These are phyloP conservation scores for Cyberlindnera mycetangii DNA, from an alignment of 805 yeast species.

Conservation along the genomic window DNA sequence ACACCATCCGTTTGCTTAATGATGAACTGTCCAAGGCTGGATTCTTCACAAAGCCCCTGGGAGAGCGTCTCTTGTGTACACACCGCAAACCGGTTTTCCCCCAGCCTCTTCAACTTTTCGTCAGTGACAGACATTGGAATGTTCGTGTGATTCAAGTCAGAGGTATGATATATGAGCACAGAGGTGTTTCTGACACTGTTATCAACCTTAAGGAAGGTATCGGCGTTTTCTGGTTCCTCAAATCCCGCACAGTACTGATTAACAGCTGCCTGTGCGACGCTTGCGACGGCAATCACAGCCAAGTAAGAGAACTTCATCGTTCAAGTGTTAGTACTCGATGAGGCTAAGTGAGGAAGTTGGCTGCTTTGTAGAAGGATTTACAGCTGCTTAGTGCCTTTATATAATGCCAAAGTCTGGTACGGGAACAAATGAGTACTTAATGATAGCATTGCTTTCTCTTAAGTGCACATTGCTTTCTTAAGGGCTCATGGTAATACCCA, in stretches of 20 bases:
- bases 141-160: conserved; percentile 11
- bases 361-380: too few relatives aligned
- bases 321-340: too few relatives aligned
- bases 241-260: conserved; percentile 10
- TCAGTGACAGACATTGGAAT: conserved; percentile 14
- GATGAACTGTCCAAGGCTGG: conserved; percentile 14
- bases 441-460: too few relatives aligned
- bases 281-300: not conserved
- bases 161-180: conserved; percentile 14
- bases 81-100: conserved; percentile 13
- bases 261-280: conserved; percentile 7
- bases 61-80: conserved; percentile 14
- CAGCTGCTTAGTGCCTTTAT: too few relatives aligned
- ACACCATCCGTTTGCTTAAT: conserved; percentile 1
- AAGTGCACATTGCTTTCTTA: too few relatives aligned
- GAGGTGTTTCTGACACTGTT: conserved; percentile 5
- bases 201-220: not conserved
- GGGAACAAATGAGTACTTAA: too few relatives aligned
- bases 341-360: too few relatives aligned
- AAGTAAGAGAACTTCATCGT: conserved; percentile 1
- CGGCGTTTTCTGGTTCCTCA: conserved; percentile 2
- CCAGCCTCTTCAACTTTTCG: conserved; percentile 1
- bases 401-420: too few relatives aligned
- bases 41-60: conserved; percentile 11
- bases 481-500: too few relatives aligned